Base-by-base conservation (phyloP, 352 stramenopile species). In the Pythium angustatum region DNA sequence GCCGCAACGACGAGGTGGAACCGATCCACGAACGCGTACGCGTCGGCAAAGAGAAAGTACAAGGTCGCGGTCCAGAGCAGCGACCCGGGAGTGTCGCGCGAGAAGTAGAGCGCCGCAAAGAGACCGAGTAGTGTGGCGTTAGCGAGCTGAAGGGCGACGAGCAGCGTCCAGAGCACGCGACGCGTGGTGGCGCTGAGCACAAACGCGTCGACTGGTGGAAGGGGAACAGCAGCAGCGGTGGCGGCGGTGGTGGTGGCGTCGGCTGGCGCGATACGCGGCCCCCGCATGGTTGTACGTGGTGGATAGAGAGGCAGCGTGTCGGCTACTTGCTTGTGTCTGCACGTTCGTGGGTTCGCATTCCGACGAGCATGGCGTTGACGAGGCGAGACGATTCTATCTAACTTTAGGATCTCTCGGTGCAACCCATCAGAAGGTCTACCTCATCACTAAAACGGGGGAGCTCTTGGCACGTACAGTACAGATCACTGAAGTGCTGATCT, bases 1-100 rank as follows among this genome's bases (percentile, higher is more conserved):
- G 15, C 51, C 26, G 38, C 61, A 27, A 41, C 15, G 1, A 27
- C 31, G 28, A 58, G 26, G 24, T 47, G 45, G 34, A 50, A 63
- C 28, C 17, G n/a, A 22, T 62, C 30, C 10, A 66, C 50, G 4
- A 58, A 62, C 0, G 26, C n/a, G 66, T 59, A 58, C 0, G 28
- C 41, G 9, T 65, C 28, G 10, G 60, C 66, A 43, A 73, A 73
- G 11, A 73, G 62, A 50, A 66, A 73, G 24, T 62, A 60, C 34
- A 59, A 47, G 1, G 43, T 41, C 14, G 61, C 30, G 3, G 61
- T 65, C 54, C 61, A 73, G 8, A 73, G 61, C 11, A 69, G 26
- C 41, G 66, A 54, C 21, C 27, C 33, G 22, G 31, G 66, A 5
- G 3, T 43, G 24, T 49, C 44, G 58, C 47, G 47, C 3, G 7